Percentiles rank a stretch among this genome's conserved stretches.
Conservation (phyloP, 2,329 filamentous ascomycete genomes). For the Aspergillus ustus region DNA sequence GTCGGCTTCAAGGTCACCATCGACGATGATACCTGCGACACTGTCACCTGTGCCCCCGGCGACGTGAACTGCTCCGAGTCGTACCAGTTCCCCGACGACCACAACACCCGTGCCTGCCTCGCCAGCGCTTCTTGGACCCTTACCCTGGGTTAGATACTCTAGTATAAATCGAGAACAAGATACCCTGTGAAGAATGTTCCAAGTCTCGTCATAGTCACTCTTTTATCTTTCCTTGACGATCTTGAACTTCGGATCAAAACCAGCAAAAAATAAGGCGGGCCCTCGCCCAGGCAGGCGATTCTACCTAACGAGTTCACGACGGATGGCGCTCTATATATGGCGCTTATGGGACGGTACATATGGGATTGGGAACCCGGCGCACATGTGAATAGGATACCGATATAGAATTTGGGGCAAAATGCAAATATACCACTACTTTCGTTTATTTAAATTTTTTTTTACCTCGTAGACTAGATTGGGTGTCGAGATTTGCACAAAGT, state of each 20-base stretch:
- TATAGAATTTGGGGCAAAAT: not conserved
- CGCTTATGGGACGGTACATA: slow-evolving; percentile 9
- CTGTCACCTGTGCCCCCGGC: slow-evolving; percentile 32
- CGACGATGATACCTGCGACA: slow-evolving; percentile 27
- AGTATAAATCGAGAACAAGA: not conserved
- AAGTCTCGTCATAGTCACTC: slow-evolving; percentile 5
- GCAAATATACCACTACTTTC: not conserved
- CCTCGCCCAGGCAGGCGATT: slow-evolving; percentile 16
- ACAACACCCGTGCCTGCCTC: slow-evolving; percentile 32
- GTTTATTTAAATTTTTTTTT: not conserved
- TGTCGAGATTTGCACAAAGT: too few species aligned
- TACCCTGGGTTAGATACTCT: slow-evolving; percentile 29
- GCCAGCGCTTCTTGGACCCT: slow-evolving; percentile 43
- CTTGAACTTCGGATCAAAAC: not conserved
- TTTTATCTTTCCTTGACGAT: slow-evolving; percentile 3
- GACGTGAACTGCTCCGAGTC: slow-evolving; percentile 31
- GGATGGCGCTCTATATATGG: slow-evolving; percentile 1
- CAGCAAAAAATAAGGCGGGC: slow-evolving; percentile 3
- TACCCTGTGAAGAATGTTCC: not conserved
- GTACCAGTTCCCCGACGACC: slow-evolving; percentile 36
- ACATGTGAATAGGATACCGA: slow-evolving; percentile 1
- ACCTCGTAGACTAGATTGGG: not conserved
- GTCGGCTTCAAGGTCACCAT: slow-evolving; percentile 34
- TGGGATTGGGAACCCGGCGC: slow-evolving; percentile 11
- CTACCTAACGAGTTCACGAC: slow-evolving; percentile 11